These are phyloP conservation scores for Dryadomyces quercivorus DNA, from an alignment of 2,329 filamentous ascomycete genomes.

Conservation along the genomic window DNA sequence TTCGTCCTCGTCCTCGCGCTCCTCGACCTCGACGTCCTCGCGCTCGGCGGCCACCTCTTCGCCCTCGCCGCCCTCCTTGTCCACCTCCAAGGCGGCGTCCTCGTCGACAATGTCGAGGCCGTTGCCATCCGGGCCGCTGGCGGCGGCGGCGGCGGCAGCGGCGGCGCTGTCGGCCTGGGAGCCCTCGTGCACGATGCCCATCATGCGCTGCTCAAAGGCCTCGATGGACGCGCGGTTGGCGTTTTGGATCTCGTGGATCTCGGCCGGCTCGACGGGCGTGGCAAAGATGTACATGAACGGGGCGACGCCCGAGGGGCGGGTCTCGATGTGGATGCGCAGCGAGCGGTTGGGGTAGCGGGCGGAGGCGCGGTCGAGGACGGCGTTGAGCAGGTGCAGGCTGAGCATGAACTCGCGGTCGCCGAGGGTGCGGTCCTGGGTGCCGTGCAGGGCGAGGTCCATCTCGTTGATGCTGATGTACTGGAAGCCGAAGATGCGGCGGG, in stretches of 20 bases:
- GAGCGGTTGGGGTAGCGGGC: constrained; percentile 63
- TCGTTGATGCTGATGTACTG: constrained; percentile 82
- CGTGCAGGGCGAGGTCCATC: constrained; percentile 86
- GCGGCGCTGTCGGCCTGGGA: constrained; percentile 7
- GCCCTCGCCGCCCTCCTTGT: constrained; percentile 11
- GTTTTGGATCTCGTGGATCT: constrained; percentile 64
- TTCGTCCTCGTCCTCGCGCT: constrained; percentile 14
- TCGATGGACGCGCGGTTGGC: constrained; percentile 52
- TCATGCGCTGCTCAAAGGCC: constrained; percentile 52
- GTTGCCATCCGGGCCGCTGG: neutral
- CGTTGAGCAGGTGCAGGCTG: constrained; percentile 68
- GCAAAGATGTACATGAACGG: constrained; percentile 83
- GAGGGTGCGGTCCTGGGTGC: constrained; percentile 48
- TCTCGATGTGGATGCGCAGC: constrained; percentile 72
- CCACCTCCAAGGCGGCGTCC: constrained; percentile 15
- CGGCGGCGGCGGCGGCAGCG: neutral
- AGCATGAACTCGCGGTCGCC: constrained; percentile 79
- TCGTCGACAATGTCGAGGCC: constrained; percentile 11
- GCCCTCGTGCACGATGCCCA: constrained; percentile 30
- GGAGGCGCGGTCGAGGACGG: constrained; percentile 64
- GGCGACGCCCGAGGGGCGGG: constrained; percentile 38
- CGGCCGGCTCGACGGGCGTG: constrained; percentile 63
- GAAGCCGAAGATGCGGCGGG: constrained; percentile 90
- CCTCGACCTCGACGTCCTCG: constrained; percentile 13
- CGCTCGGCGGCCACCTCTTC: constrained; percentile 13